These are phyloP conservation scores for Platanus orientalis DNA, from an alignment of 164 flowering plant species.

Conservation along the genomic window DNA sequence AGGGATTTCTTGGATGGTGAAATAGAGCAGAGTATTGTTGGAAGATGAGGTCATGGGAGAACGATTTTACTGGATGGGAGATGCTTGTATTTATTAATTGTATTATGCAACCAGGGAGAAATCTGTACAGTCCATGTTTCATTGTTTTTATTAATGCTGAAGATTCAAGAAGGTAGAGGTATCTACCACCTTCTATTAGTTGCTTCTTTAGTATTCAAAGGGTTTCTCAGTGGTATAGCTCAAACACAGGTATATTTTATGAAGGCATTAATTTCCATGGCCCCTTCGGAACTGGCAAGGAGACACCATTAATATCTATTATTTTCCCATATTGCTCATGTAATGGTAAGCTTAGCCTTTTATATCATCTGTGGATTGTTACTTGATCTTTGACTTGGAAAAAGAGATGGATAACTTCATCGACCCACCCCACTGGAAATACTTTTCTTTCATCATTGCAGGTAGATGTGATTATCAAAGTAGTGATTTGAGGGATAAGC, in stretches of 20 bases:
- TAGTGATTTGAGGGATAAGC: constrained; percentile 66
- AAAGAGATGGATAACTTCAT: neutral
- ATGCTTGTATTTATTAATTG: constrained; percentile 23
- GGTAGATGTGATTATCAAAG: constrained; percentile 52
- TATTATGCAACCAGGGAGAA: constrained; percentile 34
- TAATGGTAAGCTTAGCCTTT: constrained; percentile 55
- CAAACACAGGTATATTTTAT: constrained; percentile 32
- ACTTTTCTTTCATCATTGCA: constrained; percentile 27
- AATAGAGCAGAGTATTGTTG: constrained; percentile 16
- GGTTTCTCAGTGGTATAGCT: constrained; percentile 39
- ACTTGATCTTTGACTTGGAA: constrained; percentile 8
- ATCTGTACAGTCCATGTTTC: constrained; percentile 23
- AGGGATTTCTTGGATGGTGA: constrained; percentile 31
- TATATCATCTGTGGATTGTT: constrained; percentile 11
- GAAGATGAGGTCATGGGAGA: constrained; percentile 18
- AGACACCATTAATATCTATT: constrained; percentile 44
- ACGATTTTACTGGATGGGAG: constrained; percentile 15
- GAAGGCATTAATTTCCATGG: constrained; percentile 30
- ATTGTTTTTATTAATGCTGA: constrained; percentile 29
- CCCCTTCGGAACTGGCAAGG: constrained; percentile 45
- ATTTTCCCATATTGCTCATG: constrained; percentile 46
- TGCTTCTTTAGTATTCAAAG: constrained; percentile 37
- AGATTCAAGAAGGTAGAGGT: constrained; percentile 34
- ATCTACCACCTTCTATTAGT: constrained; percentile 18
- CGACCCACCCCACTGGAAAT: constrained; percentile 14